These are phyloP conservation scores for Fonsecaea pugnacius DNA, from an alignment of 2,329 filamentous ascomycete species.

Conservation along the genomic window DNA sequence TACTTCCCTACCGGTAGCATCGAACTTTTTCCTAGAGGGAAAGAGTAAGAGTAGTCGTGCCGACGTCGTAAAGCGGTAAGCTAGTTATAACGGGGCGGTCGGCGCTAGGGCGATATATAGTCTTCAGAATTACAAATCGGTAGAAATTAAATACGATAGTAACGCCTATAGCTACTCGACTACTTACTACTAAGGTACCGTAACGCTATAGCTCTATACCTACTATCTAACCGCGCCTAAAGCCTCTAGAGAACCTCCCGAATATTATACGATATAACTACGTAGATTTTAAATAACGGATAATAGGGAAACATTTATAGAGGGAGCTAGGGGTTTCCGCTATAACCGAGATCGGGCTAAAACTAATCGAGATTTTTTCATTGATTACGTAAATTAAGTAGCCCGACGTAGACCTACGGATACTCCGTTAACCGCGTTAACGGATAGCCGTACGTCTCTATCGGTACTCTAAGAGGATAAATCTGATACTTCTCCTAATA, in stretches of 20 bases:
- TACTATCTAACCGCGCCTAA: slow-evolving; percentile 45
- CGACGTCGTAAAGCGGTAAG: slow-evolving; percentile 44
- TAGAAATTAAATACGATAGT: slow-evolving; percentile 44
- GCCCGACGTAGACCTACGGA: slow-evolving; percentile 14
- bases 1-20: slow-evolving; percentile 41
- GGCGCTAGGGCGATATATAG: slow-evolving; percentile 38
- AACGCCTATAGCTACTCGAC: slow-evolving; percentile 48
- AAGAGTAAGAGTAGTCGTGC: slow-evolving; percentile 44
- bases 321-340: slow-evolving; percentile 47
- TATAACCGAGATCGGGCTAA: slow-evolving; percentile 48
- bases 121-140: slow-evolving; percentile 43
- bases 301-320: slow-evolving; percentile 40
- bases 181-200: slow-evolving; percentile 42
- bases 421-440: slow-evolving; percentile 13
- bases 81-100: slow-evolving; percentile 46
- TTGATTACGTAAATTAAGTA: slow-evolving; percentile 40
- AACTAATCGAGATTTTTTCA: slow-evolving; percentile 45
- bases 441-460: slow-evolving; percentile 18
- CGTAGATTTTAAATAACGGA: slow-evolving; percentile 39
- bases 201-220: slow-evolving; percentile 46
- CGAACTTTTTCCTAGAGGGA: slow-evolving; percentile 51
- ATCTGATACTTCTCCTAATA: slow-evolving; percentile 7
- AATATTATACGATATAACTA: slow-evolving; percentile 50
- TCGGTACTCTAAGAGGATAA: slow-evolving; percentile 13
- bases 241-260: slow-evolving; percentile 37